Conservation (phyloP, 768 basidiomycete genomes). For the Hericium rajendrae region DNA sequence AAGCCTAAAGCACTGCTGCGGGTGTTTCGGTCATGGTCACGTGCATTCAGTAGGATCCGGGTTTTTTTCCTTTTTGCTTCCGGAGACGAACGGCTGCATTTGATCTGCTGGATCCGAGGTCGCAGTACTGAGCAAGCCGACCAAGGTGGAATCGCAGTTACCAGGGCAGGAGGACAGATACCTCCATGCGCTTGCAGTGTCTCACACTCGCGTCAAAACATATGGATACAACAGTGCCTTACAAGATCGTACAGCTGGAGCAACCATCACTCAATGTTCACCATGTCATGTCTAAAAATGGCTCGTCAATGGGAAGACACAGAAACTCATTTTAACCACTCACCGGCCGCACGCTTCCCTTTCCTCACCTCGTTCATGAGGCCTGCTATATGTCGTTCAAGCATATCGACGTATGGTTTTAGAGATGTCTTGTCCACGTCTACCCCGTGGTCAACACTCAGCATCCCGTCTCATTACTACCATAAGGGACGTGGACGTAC, state of each 20-base stretch:
- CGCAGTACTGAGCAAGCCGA: no score
- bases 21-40: no score
- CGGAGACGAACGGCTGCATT: no score
- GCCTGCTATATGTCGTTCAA: slow-evolving; percentile 60
- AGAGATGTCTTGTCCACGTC: slow-evolving; percentile 86
- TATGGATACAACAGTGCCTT: background rate
- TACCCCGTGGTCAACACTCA: slow-evolving; percentile 14
- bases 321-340: slow-evolving; percentile 1
- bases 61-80: no score
- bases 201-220: background rate
- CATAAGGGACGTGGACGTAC: background rate
- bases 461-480: background rate
- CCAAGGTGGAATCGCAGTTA: no score
- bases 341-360: slow-evolving; percentile 37
- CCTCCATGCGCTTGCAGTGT: background rate
- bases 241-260: background rate
- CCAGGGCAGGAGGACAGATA: no score
- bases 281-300: slow-evolving; percentile 11
- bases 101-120: no score
- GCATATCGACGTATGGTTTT: slow-evolving; percentile 80
- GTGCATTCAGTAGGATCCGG: no score
- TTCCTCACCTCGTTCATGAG: slow-evolving; percentile 50
- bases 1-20: no score
- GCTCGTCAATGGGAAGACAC: background rate
- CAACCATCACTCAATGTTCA: background rate